Percentiles rank a stretch among this genome's conserved stretches.
These are phyloP conservation scores for Dalechampia spathulata DNA, from an alignment of 441 rosid species.

Conservation along the genomic window DNA sequence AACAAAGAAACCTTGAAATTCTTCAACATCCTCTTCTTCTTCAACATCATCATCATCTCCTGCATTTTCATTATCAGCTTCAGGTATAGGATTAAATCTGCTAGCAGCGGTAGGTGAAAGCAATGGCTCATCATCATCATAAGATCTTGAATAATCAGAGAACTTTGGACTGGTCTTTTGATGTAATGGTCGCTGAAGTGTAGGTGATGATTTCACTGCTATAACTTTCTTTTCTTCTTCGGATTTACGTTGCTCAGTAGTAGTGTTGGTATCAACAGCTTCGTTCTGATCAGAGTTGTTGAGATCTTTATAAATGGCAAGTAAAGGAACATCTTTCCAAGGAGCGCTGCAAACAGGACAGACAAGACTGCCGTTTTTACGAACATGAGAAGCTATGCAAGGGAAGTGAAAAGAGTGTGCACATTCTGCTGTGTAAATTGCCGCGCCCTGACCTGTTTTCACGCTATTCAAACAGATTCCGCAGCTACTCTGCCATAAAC, in stretches of 20 bases:
- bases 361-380: slow-evolving; percentile 25
- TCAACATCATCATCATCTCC: too few relatives aligned
- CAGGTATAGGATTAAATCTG: slow-evolving; percentile 68
- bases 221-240: slow-evolving; percentile 44
- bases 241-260: slow-evolving; percentile 16
- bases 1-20: slow-evolving; percentile 58
- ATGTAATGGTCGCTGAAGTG: slow-evolving; percentile 10
- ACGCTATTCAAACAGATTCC: slow-evolving; percentile 73
- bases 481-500: slow-evolving; percentile 47
- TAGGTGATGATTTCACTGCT: slow-evolving; percentile 39
- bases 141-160: slow-evolving; percentile 35
- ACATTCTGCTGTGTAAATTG: slow-evolving; percentile 90
- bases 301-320: slow-evolving; percentile 29
- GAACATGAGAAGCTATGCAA: slow-evolving; percentile 57
- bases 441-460: slow-evolving; percentile 78
- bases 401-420: slow-evolving; percentile 83
- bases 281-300: slow-evolving; percentile 1
- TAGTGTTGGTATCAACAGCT: slow-evolving; percentile 13
- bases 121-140: slow-evolving; percentile 84
- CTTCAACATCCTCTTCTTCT: too few relatives aligned
- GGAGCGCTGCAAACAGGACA: slow-evolving; percentile 72
- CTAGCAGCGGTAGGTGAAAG: slow-evolving; percentile 47
- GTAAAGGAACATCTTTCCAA: slow-evolving; percentile 71
- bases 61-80: slow-evolving; percentile 71
- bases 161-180: too few relatives aligned